Evolutionary conservation across 78 protist species (phyloP), one percentile per base, ranked within the genome.

Genomic region (Speleostelium caveatum): DNA sequence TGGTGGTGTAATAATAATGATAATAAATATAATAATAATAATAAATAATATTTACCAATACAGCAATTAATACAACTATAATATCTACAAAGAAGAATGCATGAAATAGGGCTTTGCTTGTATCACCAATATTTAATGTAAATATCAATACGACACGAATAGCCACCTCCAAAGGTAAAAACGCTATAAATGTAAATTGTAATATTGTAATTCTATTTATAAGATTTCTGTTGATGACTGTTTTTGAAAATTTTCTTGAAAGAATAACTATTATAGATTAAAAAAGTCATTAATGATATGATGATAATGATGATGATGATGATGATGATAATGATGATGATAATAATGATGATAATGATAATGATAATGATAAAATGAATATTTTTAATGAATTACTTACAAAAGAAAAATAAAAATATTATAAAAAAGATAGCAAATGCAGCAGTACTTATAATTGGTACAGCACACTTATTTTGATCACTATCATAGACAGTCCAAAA

Each of bases 1-100:
- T n/a, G n/a, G n/a, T n/a, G n/a, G n/a, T n/a, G n/a, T n/a, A n/a
- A 14, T 45, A 51, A 49, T 51, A 58, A 19, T 58, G 7, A 45
- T 3, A 21, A 51, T 16, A 14, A 0, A 21, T 71, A 3, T n/a
- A 32, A 30, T 45, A 26, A 26, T 1, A 26, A 59, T 26, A 59
- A 59, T 24, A 24, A n/a, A 59, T n/a, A 59, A 19, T 7, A 49
- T 61, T 45, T 71, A 71, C 77, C 17, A 69, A 45, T 32, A 83
- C 61, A 19, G 71, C 90, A 39, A 83, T 59, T 30, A 83, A 39
- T 28, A 69, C n/a, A 5, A 83, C 78, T 17, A 42, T 8, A 14
- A 83, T 69, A 83, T 83, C 90, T 16, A 83, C 90, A 59, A 83
- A 83, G 39, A 83, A 83, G 71, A 83, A 83, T 39, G 90, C 90